Conservation (phyloP, 192 early-diverging fungal species). For the Mortierella antarctica region DNA sequence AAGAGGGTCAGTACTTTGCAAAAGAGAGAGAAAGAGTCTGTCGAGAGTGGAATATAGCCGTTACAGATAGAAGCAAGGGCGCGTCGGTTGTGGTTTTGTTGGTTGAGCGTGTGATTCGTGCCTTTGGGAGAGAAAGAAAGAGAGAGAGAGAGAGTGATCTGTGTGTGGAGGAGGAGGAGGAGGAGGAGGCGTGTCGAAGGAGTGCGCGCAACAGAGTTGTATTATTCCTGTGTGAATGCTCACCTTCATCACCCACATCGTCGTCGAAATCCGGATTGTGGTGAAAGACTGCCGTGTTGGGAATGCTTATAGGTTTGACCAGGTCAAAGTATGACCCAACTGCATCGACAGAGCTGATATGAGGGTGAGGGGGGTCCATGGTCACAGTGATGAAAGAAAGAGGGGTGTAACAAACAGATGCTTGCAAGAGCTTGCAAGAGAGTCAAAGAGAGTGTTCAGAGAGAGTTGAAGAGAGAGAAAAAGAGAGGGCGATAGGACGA, state of each 20-base stretch:
- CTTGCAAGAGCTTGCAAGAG: not conserved
- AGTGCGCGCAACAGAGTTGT: not conserved
- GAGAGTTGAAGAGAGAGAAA: not conserved
- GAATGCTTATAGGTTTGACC: slow-evolving; percentile 6
- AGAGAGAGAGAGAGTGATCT: not conserved
- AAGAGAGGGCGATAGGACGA: not conserved
- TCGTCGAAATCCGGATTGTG: not conserved
- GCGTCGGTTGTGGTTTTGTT: slow-evolving; percentile 1
- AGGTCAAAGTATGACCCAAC: slow-evolving; percentile 7
- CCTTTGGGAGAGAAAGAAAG: not conserved
- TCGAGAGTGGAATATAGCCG: not conserved
- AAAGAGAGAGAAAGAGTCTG: not conserved
- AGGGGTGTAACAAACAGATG: not conserved
- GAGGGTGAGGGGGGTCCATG: not conserved
- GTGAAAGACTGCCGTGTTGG: not conserved
- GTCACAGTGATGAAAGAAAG: not conserved
- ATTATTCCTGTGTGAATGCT: not conserved
- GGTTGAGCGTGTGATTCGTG: not conserved
- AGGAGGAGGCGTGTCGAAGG: not conserved
- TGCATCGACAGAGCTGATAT: not conserved
- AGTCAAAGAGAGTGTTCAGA: not conserved
- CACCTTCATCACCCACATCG: not conserved
- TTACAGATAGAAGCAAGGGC: not conserved
- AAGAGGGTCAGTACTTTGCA: not conserved
- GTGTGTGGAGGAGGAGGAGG: not conserved